phyloP scores from a whole-genome alignment of 202 grass and related monocot genomes.

The Panicum virgatum region DNA sequence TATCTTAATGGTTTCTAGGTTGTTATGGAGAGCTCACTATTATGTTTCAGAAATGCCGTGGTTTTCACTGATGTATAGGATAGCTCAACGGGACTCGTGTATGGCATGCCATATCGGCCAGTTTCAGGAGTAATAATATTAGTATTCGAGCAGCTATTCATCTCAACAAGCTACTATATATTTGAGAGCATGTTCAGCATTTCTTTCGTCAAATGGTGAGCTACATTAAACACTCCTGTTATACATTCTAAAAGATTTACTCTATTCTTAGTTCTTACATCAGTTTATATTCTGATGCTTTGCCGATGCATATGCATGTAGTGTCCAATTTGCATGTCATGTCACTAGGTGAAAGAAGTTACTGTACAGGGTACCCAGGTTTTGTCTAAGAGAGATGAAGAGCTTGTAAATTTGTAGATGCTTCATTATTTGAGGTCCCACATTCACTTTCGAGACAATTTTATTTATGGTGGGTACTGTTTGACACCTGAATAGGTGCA shows the following conservation, averaged over 20 bases:
- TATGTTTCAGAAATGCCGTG: not conserved
- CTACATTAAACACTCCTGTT: not conserved
- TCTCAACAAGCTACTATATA: not conserved
- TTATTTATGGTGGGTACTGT: too few relatives aligned
- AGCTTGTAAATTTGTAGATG: too few relatives aligned
- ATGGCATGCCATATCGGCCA: not conserved
- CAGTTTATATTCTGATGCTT: not conserved
- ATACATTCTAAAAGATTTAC: not conserved
- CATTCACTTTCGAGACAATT: not conserved
- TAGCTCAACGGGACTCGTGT: not conserved
- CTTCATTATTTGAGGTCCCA: not conserved
- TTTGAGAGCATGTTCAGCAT: not conserved
- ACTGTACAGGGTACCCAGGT: not conserved
- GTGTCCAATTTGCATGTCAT: not conserved
- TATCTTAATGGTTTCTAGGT: not conserved
- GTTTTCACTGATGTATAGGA: not conserved
- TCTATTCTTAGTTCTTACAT: not conserved
- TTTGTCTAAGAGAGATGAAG: not conserved
- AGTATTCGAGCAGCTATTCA: not conserved
- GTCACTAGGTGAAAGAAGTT: not conserved
- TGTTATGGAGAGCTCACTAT: not conserved
- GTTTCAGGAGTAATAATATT: not conserved
- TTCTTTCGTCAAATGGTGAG: conserved; percentile 1
- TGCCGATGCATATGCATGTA: not conserved
- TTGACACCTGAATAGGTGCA: too few relatives aligned